Base-by-base conservation (phyloP, 2,329 filamentous ascomycete species). In the Fusarium falciforme region DNA sequence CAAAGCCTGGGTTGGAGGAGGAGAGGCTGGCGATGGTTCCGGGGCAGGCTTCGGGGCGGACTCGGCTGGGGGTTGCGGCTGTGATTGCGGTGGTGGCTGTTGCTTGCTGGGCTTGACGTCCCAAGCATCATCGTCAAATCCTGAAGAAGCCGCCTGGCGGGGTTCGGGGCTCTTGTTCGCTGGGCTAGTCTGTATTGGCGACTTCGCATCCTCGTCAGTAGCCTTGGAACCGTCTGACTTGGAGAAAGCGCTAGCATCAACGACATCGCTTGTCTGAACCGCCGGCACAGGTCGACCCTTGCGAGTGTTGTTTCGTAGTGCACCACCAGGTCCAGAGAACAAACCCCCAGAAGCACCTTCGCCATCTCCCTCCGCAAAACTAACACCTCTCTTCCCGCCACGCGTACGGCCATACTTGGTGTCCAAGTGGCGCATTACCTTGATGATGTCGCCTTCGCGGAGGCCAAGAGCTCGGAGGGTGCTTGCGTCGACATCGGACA, bases 121-220 rank as follows among this genome's bases (percentile, higher is more conserved):
- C 96, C 96, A 99, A 10, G 96, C 96, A 85, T 98, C 94, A 79
- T 98, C 96, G 61, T 99, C 96, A 79, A 98, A 98, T 4, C 94
- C 94, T 68, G 87, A 85, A 31, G 76, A 75, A 16, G 70, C 29
- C 40, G 69, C 44, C 64, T 70, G 73, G 31, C 73, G 75, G 61
- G 75, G 66, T 60, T 79, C 81, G 40, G 79, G 75, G 14, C 70
- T 68, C 79, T 82, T 68, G 79, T 82, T 69, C 78, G 82, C 36
- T 6, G 78, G 68, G 60, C 78, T 79, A 17, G 70, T 63, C 5
- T 75, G 65, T 20, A 74, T 42, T 27, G 77, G 66, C 7, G 78
- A 78, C 33, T 74, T 77, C 44, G 71, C 61, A 9, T 70, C 77
- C 31, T 77, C 71, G 8, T 71, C 71, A 5, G 70, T 67, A 44